Evolutionary conservation across 1,139 yeast genomes (phyloP).

Genomic region (Zygosaccharomyces sapae): DNA sequence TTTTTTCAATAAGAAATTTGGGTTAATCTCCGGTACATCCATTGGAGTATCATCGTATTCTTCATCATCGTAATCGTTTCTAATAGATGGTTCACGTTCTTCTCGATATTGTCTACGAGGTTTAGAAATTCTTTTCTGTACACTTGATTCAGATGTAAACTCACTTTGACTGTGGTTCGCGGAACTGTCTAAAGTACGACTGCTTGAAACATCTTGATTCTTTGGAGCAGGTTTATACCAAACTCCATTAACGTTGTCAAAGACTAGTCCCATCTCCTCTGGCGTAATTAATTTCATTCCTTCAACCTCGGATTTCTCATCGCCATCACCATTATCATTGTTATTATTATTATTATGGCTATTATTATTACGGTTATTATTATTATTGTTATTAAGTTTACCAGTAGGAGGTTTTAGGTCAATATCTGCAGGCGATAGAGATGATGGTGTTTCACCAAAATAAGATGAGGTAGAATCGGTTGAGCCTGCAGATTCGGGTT

Average conservation of each 20-base stretch:
- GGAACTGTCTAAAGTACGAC: slow-evolving; percentile 22
- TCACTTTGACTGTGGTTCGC: slow-evolving; percentile 6
- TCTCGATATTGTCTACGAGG: neutral
- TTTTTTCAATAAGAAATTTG: slow-evolving; percentile 11
- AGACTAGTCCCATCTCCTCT: slow-evolving; percentile 31
- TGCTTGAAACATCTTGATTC: slow-evolving; percentile 22
- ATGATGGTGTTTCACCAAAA: slow-evolving; percentile 16
- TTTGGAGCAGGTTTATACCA: slow-evolving; percentile 29
- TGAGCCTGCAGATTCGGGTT: slow-evolving; percentile 7
- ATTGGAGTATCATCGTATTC: slow-evolving; percentile 26
- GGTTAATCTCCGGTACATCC: slow-evolving; percentile 27
- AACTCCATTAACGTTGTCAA: slow-evolving; percentile 27
- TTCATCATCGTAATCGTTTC: slow-evolving; percentile 10
- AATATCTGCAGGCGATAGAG: slow-evolving; percentile 11
- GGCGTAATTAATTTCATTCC: slow-evolving; percentile 29
- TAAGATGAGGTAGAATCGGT: slow-evolving; percentile 13
- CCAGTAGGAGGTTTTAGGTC: neutral
- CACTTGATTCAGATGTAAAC: slow-evolving; percentile 2
- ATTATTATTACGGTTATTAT: neutral
- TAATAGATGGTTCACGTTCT: neutral
- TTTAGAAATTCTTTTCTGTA: neutral
- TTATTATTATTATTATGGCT: neutral
- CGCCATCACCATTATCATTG: neutral
- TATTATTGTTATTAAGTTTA: neutral
- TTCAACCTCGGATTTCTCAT: slow-evolving; percentile 1